Base-by-base conservation (phyloP, 2,329 filamentous ascomycete species). In the Neofusicoccum sp. region DNA sequence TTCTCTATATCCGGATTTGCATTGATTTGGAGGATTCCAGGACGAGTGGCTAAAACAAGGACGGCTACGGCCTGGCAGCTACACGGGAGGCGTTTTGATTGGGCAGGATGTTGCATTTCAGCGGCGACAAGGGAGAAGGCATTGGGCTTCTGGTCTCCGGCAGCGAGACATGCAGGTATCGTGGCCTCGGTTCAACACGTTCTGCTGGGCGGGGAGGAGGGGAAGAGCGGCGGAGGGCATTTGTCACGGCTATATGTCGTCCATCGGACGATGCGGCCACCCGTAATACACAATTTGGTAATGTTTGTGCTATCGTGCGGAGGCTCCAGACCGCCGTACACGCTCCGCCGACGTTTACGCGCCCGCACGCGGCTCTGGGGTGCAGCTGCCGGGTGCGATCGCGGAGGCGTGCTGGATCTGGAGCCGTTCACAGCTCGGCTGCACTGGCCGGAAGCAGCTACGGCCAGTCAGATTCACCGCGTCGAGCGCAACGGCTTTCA, bases 201-300 rank as follows among this genome's bases (percentile, higher is more conserved):
- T 2, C n/a, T 36, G 30, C 9, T 26, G 33, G 14, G 31, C 31
- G 45, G n/a, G 47, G 34, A 16, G 34, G 31, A 56, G 51, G n/a
- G 14, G 31, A 26, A 53, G n/a, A 28, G 38, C 6, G 12, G 34
- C 14, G 48, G 33, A 51, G 38, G 33, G 48, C n/a, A 40, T 53
- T 40, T 56, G 51, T 56, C 51, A 56, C n/a, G 38, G 26, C 26
- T 31, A 38, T 38, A 28, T 33, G 33, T 43, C 49, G 38, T 33
- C 14, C 34, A 16, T n/a, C 43, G 26, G 51, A 43, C 51, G 51
- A 11, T 38, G 51, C n/a, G 38, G 36, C 34, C 28, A 40, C 43
- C 31, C 51, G 43, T 56, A 56, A 40, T 41, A 41, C 26, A 59
- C 24, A 43, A 60, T 60, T 60, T 60, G 57, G 57, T 60, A 60